Base-by-base conservation (phyloP, 768 basidiomycete species). In the Sarcodon aspratus region DNA sequence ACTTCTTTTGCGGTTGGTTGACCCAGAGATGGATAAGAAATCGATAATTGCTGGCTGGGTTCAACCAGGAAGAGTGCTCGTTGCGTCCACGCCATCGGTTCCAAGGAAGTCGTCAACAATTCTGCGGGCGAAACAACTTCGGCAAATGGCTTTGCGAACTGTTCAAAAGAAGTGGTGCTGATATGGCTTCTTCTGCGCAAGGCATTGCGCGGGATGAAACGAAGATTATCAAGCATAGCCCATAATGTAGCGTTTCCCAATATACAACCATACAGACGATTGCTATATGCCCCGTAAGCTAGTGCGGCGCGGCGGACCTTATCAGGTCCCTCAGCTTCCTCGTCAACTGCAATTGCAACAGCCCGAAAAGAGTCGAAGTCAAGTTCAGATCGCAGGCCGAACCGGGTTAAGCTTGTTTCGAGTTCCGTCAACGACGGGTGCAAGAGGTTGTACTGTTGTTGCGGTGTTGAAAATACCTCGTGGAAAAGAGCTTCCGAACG, bases 71-170 rank as follows among this genome's bases (percentile, higher is more conserved):
- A 66, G 12, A 59, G 48, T 2, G 63, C 73, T n/a, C 73, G 58
- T 47, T 78, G 75, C 4, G 72, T 73, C 76, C 76, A 78, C 7
- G 69, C 69, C 9, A 78, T 61, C 0, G 66, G 48, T 53, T 70
- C 66, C 45, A 61, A 66, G 34, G 69, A 61, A 13, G 58, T 44
- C 33, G 63, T 64, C 9, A 75, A 62, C 1, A 74, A 51, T 44
- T 74, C 50, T 6, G 40, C 54, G 0, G 75, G 74, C 1, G 67
- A 55, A 2, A 74, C 67, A 10, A 75, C 48, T 1, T 32, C 35
- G 6, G 61, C 65, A 17, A 74, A 54, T 7, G 42, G 48, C 1
- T 51, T 52, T 34, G 67, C 57, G 44, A 66, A 50, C 3, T 46
- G 45, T 1, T 11, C 6, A 42, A 43, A 6, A 45, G 44, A 34